Evolutionary conservation across 2,329 filamentous ascomycete species (phyloP).

Genomic region (Byssochlamys sp.): DNA sequence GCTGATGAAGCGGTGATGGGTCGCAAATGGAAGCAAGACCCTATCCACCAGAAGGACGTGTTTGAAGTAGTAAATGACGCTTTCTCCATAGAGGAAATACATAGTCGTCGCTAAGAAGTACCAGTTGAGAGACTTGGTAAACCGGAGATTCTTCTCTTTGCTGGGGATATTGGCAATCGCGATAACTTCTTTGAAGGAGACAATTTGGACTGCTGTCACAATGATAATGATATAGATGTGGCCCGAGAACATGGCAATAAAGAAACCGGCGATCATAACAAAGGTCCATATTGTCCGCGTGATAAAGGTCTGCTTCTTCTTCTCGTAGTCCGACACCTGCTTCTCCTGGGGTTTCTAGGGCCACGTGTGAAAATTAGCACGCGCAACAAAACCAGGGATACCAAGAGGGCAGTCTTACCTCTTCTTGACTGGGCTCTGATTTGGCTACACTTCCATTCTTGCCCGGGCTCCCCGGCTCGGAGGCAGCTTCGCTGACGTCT

Average conservation of each 20-base stretch:
- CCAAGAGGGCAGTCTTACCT: conserved; percentile 14
- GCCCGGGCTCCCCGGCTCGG: conserved; percentile 43
- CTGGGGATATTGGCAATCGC: conserved; percentile 92
- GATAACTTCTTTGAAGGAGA: conserved; percentile 98
- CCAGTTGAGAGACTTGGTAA: conserved; percentile 96
- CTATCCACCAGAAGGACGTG: conserved; percentile 93
- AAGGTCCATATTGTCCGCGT: conserved; percentile 95
- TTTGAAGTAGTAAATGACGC: conserved; percentile 99
- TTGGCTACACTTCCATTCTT: conserved; percentile 32
- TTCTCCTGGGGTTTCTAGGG: conserved; percentile 28
- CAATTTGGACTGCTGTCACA: conserved; percentile 85
- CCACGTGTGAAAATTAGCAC: conserved; percentile 2
- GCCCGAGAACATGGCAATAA: conserved; percentile 81
- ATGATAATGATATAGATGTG: conserved; percentile 95
- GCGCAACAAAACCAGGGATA: background rate
- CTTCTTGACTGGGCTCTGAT: conserved; percentile 24
- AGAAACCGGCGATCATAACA: conserved; percentile 92
- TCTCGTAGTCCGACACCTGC: conserved; percentile 69
- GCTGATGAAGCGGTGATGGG: conserved; percentile 96
- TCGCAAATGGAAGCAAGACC: conserved; percentile 83
- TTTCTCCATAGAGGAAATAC: conserved; percentile 98
- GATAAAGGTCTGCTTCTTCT: conserved; percentile 97
- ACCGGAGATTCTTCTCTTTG: conserved; percentile 77
- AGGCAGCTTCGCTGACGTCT: conserved; percentile 44
- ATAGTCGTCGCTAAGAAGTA: conserved; percentile 98